Percentiles rank a stretch among this genome's conserved stretches.
phyloP scores from a whole-genome alignment of 2,329 filamentous ascomycete species.

The Fusarium nanum region DNA sequence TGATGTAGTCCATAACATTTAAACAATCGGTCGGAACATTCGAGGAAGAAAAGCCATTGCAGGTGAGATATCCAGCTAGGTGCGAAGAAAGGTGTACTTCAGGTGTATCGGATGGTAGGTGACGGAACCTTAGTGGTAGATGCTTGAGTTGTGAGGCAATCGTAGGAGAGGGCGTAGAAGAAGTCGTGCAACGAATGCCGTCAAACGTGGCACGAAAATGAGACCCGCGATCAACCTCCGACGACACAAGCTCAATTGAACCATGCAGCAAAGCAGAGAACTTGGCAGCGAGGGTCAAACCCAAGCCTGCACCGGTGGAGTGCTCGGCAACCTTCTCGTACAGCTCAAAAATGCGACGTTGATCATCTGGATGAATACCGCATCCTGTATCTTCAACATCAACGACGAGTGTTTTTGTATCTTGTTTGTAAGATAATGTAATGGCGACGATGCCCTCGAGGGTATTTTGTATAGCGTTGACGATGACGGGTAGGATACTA shows the following conservation, averaged over 20 bases:
- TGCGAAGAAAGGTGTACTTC: background rate
- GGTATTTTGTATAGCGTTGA: constrained; percentile 58
- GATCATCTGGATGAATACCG: constrained; percentile 52
- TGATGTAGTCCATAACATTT: constrained; percentile 25
- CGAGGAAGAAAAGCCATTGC: constrained; percentile 12
- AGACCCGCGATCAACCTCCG: constrained; percentile 51
- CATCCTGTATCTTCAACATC: constrained; percentile 58
- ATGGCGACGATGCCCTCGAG: constrained; percentile 52
- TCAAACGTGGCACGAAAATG: constrained; percentile 51
- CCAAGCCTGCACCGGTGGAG: constrained; percentile 55
- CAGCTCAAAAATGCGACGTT: constrained; percentile 55
- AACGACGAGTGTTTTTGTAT: constrained; percentile 49
- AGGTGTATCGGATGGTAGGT: background rate
- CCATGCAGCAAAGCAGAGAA: constrained; percentile 56
- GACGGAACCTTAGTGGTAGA: constrained; percentile 19
- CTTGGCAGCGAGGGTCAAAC: constrained; percentile 56
- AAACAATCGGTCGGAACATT: constrained; percentile 10
- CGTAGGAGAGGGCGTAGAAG: background rate
- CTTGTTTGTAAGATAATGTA: constrained; percentile 46
- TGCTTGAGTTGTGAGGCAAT: background rate
- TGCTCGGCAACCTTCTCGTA: constrained; percentile 56
- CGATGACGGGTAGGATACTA: constrained; percentile 55
- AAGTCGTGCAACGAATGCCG: constrained; percentile 3
- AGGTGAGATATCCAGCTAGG: constrained; percentile 13
- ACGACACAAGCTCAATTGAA: constrained; percentile 52